Percentiles rank a stretch among this genome's conserved stretches.
Evolutionary conservation across 23 red algal genomes (phyloP).

Genomic region (Gracilaria gracilis): DNA sequence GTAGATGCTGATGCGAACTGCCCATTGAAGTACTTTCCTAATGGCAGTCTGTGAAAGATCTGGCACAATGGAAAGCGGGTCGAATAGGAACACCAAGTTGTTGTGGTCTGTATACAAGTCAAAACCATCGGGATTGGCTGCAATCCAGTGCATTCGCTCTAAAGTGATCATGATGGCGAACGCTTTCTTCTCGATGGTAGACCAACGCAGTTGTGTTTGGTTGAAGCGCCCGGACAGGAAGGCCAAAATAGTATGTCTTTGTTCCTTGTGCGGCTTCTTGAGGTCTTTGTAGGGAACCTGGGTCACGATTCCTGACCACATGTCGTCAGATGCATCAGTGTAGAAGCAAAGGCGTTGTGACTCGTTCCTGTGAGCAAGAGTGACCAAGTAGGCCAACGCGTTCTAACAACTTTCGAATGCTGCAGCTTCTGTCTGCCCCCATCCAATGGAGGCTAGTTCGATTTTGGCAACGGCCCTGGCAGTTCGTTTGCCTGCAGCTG

Average conservation of each 20-base stretch:
- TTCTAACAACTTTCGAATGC: background rate
- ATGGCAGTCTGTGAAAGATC: background rate
- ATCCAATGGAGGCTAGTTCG: background rate
- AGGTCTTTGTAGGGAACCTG: background rate
- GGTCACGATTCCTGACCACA: background rate
- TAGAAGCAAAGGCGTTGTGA: background rate
- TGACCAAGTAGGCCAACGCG: constrained; percentile 20
- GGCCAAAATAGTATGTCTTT: background rate
- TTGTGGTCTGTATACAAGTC: constrained; percentile 4
- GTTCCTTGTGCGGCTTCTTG: background rate
- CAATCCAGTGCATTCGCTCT: background rate
- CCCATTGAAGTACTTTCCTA: too few relatives aligned
- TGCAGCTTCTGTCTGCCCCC: too few relatives aligned
- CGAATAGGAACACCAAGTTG: background rate
- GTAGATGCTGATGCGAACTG: too few relatives aligned
- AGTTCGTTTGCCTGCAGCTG: background rate
- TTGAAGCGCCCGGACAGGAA: background rate
- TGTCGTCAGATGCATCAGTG: background rate
- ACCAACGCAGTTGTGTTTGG: constrained; percentile 11
- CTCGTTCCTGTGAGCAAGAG: constrained; percentile 17
- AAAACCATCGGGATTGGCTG: background rate
- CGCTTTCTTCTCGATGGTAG: background rate
- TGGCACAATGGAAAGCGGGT: background rate
- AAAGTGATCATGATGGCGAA: background rate
- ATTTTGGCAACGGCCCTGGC: background rate